These are phyloP conservation scores for Talaromyces borbonicus DNA, from an alignment of 495 filamentous ascomycete species.

Conservation along the genomic window DNA sequence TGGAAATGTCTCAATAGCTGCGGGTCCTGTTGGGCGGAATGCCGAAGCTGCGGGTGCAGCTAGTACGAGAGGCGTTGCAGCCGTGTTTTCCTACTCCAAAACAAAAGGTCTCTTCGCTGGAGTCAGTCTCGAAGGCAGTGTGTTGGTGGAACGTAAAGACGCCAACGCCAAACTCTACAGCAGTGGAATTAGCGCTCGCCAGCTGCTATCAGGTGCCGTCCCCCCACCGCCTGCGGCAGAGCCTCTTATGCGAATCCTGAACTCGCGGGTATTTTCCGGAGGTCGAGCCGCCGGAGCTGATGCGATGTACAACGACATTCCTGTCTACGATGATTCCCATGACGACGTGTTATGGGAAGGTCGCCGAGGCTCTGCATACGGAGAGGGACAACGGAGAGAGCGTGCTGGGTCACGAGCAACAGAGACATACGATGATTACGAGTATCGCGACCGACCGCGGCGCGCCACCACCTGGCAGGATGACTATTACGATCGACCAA, in stretches of 20 bases:
- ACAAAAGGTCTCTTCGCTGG: conserved; percentile 96
- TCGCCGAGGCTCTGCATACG: conserved; percentile 60
- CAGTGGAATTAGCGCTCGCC: conserved; percentile 63
- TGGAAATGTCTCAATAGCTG: conserved; percentile 93
- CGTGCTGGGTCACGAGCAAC: conserved; percentile 38
- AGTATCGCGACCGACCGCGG: conserved; percentile 55
- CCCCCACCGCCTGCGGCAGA: conserved; percentile 73
- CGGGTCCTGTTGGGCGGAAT: conserved; percentile 87
- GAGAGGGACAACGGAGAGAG: conserved; percentile 57
- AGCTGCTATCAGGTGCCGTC: conserved; percentile 69
- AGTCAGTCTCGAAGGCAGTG: conserved; percentile 85
- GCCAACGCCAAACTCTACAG: conserved; percentile 96
- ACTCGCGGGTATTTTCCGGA: conserved; percentile 73
- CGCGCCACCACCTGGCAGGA: conserved; percentile 81
- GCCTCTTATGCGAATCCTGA: conserved; percentile 74
- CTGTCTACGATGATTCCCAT: conserved; percentile 78
- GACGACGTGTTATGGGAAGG: conserved; percentile 95
- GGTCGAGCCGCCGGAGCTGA: conserved; percentile 39
- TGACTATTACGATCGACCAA: conserved; percentile 69
- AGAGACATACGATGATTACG: conserved; percentile 39
- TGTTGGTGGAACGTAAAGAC: conserved; percentile 85
- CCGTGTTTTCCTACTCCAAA: conserved; percentile 92
- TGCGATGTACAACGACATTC: conserved; percentile 88
- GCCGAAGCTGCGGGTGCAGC: conserved; percentile 94
- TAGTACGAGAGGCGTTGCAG: conserved; percentile 79